phyloP scores from a whole-genome alignment of 139 green algal genomes.

The Spirogloea muscicola region DNA sequence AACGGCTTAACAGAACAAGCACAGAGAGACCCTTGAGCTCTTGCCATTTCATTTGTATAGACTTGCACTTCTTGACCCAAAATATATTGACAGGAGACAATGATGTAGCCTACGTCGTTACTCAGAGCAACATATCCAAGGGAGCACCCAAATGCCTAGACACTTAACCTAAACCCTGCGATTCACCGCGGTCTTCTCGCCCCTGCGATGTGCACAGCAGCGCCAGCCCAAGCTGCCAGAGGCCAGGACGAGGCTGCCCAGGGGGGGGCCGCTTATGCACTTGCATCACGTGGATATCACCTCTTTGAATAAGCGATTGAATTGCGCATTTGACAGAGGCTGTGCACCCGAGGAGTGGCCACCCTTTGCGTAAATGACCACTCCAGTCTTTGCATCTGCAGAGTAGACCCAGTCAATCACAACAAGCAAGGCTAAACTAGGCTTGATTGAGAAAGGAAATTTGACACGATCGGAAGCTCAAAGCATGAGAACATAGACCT shows the following conservation, averaged over 20 bases:
- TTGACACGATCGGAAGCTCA: background rate
- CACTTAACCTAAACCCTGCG: too few species aligned
- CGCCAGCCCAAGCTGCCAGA: too few species aligned
- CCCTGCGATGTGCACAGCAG: background rate
- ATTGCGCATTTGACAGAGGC: slow-evolving; percentile 7
- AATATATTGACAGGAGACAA: background rate
- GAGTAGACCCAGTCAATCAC: too few species aligned
- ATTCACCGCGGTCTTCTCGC: background rate
- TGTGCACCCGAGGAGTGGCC: background rate
- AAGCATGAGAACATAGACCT: background rate
- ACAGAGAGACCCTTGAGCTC: background rate
- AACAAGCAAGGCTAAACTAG: too few species aligned
- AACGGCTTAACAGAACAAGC: background rate
- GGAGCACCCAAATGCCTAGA: background rate
- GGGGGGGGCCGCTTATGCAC: too few species aligned
- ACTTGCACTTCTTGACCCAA: background rate
- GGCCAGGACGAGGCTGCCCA: too few species aligned
- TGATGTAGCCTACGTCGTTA: background rate
- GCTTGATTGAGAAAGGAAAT: background rate
- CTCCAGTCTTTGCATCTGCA: slow-evolving; percentile 8
- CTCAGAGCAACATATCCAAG: background rate
- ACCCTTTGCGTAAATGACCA: slow-evolving; percentile 1
- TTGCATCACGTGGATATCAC: too few species aligned
- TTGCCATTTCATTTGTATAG: background rate
- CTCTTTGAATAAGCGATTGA: slow-evolving; percentile 23